Evolutionary conservation across 179 eudicot genomes (phyloP).

Genomic region (Spergularia azorica): DNA sequence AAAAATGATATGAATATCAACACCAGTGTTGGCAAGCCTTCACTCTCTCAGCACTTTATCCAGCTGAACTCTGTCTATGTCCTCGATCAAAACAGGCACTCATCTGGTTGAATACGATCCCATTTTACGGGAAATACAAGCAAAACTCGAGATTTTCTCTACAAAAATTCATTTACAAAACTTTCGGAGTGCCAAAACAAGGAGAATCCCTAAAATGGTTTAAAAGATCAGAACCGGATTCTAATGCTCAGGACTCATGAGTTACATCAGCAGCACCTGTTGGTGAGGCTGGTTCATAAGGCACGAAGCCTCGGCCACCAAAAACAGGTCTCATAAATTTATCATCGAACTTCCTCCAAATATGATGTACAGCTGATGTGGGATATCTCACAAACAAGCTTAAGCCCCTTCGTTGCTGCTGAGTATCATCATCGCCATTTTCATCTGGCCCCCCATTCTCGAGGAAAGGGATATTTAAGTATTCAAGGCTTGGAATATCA

Average conservation of each 20-base stretch:
- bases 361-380: conserved; percentile 43
- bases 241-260: conserved; percentile 13
- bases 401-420: conserved; percentile 25
- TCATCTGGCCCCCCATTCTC: conserved; percentile 37
- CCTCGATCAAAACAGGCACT: not conserved
- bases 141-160: conserved; percentile 6
- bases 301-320: conserved; percentile 73
- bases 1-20: too few relatives aligned
- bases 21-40: too few relatives aligned
- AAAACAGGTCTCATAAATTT: conserved; percentile 72
- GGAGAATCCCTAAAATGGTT: not conserved
- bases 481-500: conserved; percentile 54
- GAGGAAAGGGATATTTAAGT: conserved; percentile 44
- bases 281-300: conserved; percentile 63
- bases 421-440: conserved; percentile 9
- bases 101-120: not conserved
- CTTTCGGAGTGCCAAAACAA: not conserved
- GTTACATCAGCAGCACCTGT: conserved; percentile 39
- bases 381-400: conserved; percentile 47
- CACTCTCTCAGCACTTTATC: too few relatives aligned
- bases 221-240: not conserved
- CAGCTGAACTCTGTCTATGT: too few relatives aligned
- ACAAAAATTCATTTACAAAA: conserved; percentile 20
- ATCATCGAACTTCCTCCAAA: conserved; percentile 75
- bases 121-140: conserved; percentile 7